A percentile compares a stretch with the other conserved stretches of the same genome.
These are phyloP conservation scores for Lasiodiplodia theobromae DNA, from an alignment of 2,329 filamentous ascomycete species.

Conservation along the genomic window DNA sequence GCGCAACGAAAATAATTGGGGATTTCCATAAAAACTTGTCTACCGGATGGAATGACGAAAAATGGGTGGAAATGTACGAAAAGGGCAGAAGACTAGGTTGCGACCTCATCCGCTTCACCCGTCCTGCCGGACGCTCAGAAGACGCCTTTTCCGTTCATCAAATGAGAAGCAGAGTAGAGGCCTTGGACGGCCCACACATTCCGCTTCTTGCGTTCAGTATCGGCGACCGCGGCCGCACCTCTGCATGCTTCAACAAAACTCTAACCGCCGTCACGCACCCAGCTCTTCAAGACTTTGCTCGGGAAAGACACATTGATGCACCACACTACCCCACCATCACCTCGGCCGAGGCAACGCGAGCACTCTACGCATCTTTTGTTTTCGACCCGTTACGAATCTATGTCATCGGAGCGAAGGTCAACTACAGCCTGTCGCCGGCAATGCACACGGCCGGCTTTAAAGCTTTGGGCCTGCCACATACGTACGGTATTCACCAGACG, in stretches of 20 bases:
- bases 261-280: constrained; percentile 66
- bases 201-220: constrained; percentile 72
- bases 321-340: constrained; percentile 58
- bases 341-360: constrained; percentile 67
- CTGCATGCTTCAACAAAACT: constrained; percentile 70
- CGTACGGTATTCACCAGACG: constrained; percentile 70
- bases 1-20: constrained; percentile 68
- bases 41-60: constrained; percentile 63
- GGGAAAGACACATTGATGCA: neutral
- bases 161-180: constrained; percentile 60
- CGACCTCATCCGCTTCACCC: constrained; percentile 67
- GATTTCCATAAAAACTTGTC: constrained; percentile 56
- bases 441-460: constrained; percentile 78
- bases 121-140: constrained; percentile 62
- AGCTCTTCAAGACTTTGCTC: constrained; percentile 11
- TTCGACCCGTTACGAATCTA: constrained; percentile 75
- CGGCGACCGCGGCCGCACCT: constrained; percentile 67
- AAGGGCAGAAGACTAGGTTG: constrained; percentile 64
- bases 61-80: constrained; percentile 65
- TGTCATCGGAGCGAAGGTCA: constrained; percentile 75
- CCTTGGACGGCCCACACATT: constrained; percentile 52
- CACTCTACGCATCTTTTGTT: constrained; percentile 71
- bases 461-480: constrained; percentile 72
- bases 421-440: constrained; percentile 75
- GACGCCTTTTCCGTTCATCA: constrained; percentile 69